Percentiles rank a stretch among this genome's conserved stretches.
phyloP scores from a whole-genome alignment of 2,329 filamentous ascomycete genomes.

The Pyricularia grisea region DNA sequence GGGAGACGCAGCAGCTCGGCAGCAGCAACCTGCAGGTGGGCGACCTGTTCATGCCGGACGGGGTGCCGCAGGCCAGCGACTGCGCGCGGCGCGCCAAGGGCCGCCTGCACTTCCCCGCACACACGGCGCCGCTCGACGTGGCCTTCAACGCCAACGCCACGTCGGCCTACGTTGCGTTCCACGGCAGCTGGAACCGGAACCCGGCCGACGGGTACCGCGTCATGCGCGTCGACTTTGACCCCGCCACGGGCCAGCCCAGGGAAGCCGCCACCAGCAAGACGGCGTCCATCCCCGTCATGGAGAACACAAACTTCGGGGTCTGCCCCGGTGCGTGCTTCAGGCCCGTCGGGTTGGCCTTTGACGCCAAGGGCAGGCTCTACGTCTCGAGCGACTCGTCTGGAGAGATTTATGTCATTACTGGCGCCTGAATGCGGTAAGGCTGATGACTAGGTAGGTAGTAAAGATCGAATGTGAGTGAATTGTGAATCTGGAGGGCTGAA shows the following conservation, averaged over 20 bases:
- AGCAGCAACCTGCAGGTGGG: conserved; percentile 21
- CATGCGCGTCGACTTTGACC: conserved; percentile 23
- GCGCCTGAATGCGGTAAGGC: conserved; percentile 1
- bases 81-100: conserved; percentile 22
- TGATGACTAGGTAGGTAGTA: background rate
- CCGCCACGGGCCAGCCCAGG: conserved; percentile 21
- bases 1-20: conserved; percentile 32
- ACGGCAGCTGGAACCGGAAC: conserved; percentile 45
- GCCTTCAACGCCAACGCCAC: conserved; percentile 46
- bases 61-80: conserved; percentile 15
- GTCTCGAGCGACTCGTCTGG: conserved; percentile 44
- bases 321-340: conserved; percentile 8
- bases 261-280: conserved; percentile 24
- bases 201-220: conserved; percentile 28
- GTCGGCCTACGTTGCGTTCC: conserved; percentile 51
- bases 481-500: no score
- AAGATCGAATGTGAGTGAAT: no score
- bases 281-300: conserved; percentile 35
- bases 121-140: conserved; percentile 57
- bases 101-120: conserved; percentile 39
- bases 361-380: conserved; percentile 29
- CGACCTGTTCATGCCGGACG: conserved; percentile 22
- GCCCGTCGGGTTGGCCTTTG: conserved; percentile 7
- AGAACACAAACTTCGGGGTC: conserved; percentile 31
- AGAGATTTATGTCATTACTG: conserved; percentile 37